Evolutionary conservation across 2,329 filamentous ascomycete species (phyloP).

Genomic region (Botrytis deweyae): DNA sequence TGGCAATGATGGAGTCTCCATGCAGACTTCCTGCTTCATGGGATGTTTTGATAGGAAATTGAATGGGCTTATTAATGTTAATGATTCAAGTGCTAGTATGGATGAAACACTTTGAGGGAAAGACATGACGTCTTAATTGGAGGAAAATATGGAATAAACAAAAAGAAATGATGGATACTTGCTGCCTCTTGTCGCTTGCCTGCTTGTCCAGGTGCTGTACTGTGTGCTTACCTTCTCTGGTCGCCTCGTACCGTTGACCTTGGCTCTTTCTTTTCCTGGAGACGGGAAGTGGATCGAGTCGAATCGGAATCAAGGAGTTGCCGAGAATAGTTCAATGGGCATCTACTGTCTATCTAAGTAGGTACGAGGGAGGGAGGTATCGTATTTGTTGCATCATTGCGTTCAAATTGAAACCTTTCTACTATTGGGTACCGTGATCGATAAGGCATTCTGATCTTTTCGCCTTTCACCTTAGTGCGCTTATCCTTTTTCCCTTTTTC

Average conservation of each 20-base stretch:
- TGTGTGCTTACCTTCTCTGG: background rate
- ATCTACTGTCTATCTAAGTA: background rate
- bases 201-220: background rate
- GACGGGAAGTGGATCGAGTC: constrained; percentile 6
- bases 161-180: background rate
- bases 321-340: background rate
- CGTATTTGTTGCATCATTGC: background rate
- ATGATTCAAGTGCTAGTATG: background rate
- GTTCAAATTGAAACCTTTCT: background rate
- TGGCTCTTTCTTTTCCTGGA: constrained; percentile 9
- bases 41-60: background rate
- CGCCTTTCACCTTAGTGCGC: background rate
- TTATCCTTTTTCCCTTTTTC: background rate
- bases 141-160: background rate
- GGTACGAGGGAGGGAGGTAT: background rate
- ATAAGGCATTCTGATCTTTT: background rate
- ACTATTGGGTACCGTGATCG: background rate
- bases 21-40: background rate
- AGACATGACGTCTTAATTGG: background rate
- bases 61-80: background rate
- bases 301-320: background rate
- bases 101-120: background rate
- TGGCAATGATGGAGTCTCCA: constrained; percentile 2
- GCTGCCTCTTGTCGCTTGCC: constrained; percentile 6
- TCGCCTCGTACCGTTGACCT: background rate